Percentiles rank a stretch among this genome's conserved stretches.
These are phyloP conservation scores for Aspergillus quadricinctus DNA, from an alignment of 2,329 filamentous ascomycete species.

Conservation along the genomic window DNA sequence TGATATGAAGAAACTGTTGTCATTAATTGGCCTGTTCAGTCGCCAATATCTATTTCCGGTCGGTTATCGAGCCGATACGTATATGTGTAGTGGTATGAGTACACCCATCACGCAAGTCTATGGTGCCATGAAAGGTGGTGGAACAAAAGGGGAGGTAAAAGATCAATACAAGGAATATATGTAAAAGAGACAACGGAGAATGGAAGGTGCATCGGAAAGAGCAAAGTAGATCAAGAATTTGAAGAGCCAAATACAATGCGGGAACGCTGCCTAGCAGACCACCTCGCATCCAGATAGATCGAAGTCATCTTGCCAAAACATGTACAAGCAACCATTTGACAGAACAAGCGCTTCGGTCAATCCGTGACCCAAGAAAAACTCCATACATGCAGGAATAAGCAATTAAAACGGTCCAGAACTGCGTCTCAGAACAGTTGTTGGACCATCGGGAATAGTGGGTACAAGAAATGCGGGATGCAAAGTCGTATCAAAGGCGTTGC, in stretches of 20 bases:
- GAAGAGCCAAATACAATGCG: constrained; percentile 10
- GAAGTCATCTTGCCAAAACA: constrained; percentile 20
- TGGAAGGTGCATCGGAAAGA: constrained; percentile 6
- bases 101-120: constrained; percentile 24
- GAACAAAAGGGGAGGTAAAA: constrained; percentile 6
- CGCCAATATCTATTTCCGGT: constrained; percentile 5
- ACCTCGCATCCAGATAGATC: constrained; percentile 13
- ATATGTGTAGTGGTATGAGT: constrained; percentile 9
- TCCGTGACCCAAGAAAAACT: constrained; percentile 19
- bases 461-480: constrained; percentile 21
- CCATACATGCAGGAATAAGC: constrained; percentile 17
- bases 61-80: constrained; percentile 15
- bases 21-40: not conserved
- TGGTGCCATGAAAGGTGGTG: constrained; percentile 12
- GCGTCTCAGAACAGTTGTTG: not conserved
- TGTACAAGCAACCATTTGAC: constrained; percentile 20
- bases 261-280: constrained; percentile 14
- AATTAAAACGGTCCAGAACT: not conserved
- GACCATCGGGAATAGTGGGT: constrained; percentile 12
- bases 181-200: constrained; percentile 10
- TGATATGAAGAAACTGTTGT: not conserved
- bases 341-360: constrained; percentile 18
- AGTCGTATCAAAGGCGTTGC: constrained; percentile 20
- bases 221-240: not conserved
- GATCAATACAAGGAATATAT: constrained; percentile 7